Evolutionary conservation across 495 filamentous ascomycete species (phyloP).

Genomic region (Xylaria bambusicola): DNA sequence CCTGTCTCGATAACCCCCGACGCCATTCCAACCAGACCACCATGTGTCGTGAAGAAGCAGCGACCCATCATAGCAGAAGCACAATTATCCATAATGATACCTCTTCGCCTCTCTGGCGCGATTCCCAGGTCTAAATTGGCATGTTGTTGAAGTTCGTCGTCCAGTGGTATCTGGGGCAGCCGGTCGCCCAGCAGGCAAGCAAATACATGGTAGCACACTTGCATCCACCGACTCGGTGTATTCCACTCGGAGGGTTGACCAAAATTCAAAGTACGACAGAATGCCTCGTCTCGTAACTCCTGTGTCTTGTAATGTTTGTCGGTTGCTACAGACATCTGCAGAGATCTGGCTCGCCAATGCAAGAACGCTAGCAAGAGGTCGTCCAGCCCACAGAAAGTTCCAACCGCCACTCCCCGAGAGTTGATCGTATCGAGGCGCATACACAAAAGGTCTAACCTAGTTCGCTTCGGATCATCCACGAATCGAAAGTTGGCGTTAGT

Average conservation of each 20-base stretch:
- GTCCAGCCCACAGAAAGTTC: neutral
- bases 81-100: slow-evolving; percentile 1
- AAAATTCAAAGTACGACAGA: neutral
- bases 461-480: neutral
- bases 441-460: neutral
- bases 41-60: slow-evolving; percentile 3
- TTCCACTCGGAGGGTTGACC: neutral
- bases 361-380: neutral
- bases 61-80: slow-evolving; percentile 2
- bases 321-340: neutral
- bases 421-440: neutral
- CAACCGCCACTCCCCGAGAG: neutral
- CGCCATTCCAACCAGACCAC: neutral
- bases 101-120: slow-evolving; percentile 10
- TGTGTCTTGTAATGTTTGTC: neutral
- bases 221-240: neutral
- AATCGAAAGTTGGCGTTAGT: neutral
- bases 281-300: neutral
- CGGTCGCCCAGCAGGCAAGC: neutral
- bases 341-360: neutral
- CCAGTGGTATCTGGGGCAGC: neutral
- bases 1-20: neutral
- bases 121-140: neutral
- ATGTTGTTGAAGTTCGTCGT: neutral
- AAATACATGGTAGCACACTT: neutral